Conservation (phyloP, 371 early-diverging fungal genomes). For the Coemansia sp. region DNA sequence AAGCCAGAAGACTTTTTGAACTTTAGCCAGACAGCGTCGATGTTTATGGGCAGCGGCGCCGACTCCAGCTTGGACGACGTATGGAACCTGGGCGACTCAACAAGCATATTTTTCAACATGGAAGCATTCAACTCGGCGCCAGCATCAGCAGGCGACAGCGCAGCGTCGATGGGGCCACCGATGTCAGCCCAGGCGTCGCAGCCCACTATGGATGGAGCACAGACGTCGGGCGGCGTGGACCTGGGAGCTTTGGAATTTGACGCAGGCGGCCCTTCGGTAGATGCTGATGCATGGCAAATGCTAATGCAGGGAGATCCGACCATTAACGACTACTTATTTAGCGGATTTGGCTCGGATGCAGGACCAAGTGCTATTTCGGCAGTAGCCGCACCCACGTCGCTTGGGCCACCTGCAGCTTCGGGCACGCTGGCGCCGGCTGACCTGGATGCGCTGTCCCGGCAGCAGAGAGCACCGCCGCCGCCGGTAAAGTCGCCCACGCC, state of each 20-base stretch:
- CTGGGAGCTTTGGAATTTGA: slow-evolving; percentile 38
- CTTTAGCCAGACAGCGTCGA: slow-evolving; percentile 16
- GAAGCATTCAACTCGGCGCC: slow-evolving; percentile 46
- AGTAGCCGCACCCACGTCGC: not conserved
- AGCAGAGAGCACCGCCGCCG: not conserved
- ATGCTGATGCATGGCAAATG: slow-evolving; percentile 41
- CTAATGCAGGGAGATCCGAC: slow-evolving; percentile 42
- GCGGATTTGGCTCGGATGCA: slow-evolving; percentile 8
- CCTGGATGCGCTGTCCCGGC: slow-evolving; percentile 32
- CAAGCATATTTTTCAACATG: slow-evolving; percentile 48
- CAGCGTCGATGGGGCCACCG: not conserved
- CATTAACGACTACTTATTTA: slow-evolving; percentile 34
- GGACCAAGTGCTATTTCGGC: not conserved
- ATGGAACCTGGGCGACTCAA: slow-evolving; percentile 35
- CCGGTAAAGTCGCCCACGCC: slow-evolving; percentile 29
- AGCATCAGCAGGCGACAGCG: slow-evolving; percentile 8
- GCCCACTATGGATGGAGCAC: slow-evolving; percentile 1
- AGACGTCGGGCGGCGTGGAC: slow-evolving; percentile 12
- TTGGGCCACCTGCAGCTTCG: not conserved
- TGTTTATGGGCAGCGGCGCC: slow-evolving; percentile 12
- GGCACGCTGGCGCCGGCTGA: slow-evolving; percentile 41
- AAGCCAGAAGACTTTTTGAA: slow-evolving; percentile 19
- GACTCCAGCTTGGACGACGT: slow-evolving; percentile 31
- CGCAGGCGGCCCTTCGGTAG: slow-evolving; percentile 37
- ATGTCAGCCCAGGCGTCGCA: not conserved